phyloP scores from a whole-genome alignment of 2,329 filamentous ascomycete genomes.

The Cladosporium austrohemisphaericum region DNA sequence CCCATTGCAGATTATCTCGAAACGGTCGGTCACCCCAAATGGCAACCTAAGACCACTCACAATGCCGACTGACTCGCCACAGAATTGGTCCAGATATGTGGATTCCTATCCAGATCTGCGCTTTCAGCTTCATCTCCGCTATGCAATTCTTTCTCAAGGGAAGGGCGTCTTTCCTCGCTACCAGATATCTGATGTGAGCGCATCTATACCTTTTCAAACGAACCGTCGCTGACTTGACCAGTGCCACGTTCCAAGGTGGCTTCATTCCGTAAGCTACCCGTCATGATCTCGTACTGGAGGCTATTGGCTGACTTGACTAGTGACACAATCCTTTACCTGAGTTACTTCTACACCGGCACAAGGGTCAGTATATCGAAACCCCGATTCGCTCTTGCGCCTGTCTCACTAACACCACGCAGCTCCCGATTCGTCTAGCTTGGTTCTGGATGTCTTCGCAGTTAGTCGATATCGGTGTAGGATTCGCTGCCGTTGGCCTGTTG shows the following conservation, averaged over 20 bases:
- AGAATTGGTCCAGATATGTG: constrained; percentile 41
- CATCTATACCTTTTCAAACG: not conserved
- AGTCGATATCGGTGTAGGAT: constrained; percentile 29
- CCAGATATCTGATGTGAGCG: not conserved
- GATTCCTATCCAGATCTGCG: constrained; percentile 36
- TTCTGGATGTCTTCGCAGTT: constrained; percentile 37
- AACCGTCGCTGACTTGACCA: not conserved
- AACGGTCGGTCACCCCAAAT: too few species aligned
- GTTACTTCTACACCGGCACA: constrained; percentile 34
- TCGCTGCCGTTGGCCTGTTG: constrained; percentile 26
- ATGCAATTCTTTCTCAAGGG: constrained; percentile 36
- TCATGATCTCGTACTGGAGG: not conserved
- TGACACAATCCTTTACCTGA: not conserved
- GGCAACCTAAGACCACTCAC: too few species aligned
- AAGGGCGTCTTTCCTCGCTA: constrained; percentile 4
- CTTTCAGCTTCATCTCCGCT: constrained; percentile 35
- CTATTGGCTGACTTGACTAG: not conserved
- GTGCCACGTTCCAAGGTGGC: not conserved
- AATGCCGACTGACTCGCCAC: constrained; percentile 23
- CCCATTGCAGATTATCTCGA: constrained; percentile 50
- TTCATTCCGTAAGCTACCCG: not conserved
- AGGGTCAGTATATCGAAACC: not conserved
- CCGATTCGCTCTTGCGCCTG: too few species aligned
- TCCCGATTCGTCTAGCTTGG: constrained; percentile 40
- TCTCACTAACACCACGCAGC: constrained; percentile 20